Evolutionary conservation across 331 rosid genomes (phyloP), one percentile per base, ranked within the genome.

Genomic region (Stylosanthes scabra): DNA sequence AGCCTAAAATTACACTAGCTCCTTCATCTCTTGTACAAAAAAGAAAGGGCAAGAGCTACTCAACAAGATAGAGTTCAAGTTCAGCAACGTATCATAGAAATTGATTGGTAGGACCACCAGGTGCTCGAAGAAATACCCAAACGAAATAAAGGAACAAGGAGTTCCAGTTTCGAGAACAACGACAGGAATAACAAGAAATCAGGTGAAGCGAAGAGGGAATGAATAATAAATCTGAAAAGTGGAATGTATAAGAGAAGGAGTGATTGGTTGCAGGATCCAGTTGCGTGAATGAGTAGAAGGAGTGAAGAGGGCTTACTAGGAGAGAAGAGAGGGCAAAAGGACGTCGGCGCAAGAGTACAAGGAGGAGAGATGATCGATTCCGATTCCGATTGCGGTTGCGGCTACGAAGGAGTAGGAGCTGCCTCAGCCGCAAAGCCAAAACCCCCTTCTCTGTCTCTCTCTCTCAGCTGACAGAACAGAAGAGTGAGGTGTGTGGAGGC

Each of bases 61-160:
- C 66, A 61, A 34, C 51, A 14, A 49, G 10, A 27, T 15, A 16
- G 29, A 16, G 45, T 44, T 29, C 54, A 63, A 16, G 45, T 44
- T 29, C 54, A 63, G 15, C 3, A 37, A 56, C 45, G 59, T 9
- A 13, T 56, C 42, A 65, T 6, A 40, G 46, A 15, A 68, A 46
- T 50, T 12, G 31, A 67, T 34, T 59, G 15, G 15, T 9, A 12
- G 27, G 9, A 57, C 71, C 67, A 20, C 58, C 76, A 78, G 65
- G 8, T 68, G 77, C 80, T 49, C 37, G 70, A 72, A 59, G 60
- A 82, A 68, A 82, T 62, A 5, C 31, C 49, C 73, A 63, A 63
- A 78, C 0, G 57, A 28, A 31, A 2, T 31, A 31, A 31, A 3
- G 5, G 6, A 31, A 31, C 10, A 34, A 3, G 9, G 11, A 66